Evolutionary conservation across 768 basidiomycete genomes (phyloP).

Genomic region (Leccinum subtestaceum): DNA sequence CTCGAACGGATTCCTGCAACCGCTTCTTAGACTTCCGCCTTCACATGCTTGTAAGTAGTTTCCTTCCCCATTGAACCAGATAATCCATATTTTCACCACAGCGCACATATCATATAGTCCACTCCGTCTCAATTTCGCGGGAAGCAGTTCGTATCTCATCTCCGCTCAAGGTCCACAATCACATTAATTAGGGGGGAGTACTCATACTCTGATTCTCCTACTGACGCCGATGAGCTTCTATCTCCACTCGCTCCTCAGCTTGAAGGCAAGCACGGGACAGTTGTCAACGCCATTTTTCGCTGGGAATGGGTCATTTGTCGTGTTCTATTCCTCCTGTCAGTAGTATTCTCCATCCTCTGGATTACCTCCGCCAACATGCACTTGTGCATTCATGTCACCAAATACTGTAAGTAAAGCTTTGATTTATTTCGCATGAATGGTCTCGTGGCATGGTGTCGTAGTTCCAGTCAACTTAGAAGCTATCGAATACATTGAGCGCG

Average conservation of each 20-base stretch:
- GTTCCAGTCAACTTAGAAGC: conserved; percentile 10
- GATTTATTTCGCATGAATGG: not conserved
- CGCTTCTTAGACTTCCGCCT: too few relatives aligned
- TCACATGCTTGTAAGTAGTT: too few relatives aligned
- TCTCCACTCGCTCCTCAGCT: not conserved
- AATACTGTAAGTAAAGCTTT: conserved; percentile 4
- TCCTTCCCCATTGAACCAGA: too few relatives aligned
- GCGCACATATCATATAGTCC: too few relatives aligned
- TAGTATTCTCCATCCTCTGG: conserved; percentile 10
- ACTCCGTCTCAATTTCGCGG: too few relatives aligned
- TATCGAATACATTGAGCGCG: conserved; percentile 4
- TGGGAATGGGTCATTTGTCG: conserved; percentile 6
- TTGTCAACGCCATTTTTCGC: not conserved
- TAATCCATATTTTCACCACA: too few relatives aligned
- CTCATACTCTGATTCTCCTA: not conserved
- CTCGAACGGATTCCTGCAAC: too few relatives aligned
- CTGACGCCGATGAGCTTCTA: not conserved
- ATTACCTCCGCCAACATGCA: not conserved
- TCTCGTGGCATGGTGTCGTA: not conserved
- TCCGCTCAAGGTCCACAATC: too few relatives aligned
- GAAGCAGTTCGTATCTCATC: too few relatives aligned
- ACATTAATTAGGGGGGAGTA: not conserved
- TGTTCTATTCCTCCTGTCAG: not conserved
- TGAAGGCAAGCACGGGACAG: not conserved
- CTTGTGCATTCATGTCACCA: not conserved